Base-by-base conservation (phyloP, 2,329 filamentous ascomycete genomes). In the Geosmithia morbida region DNA sequence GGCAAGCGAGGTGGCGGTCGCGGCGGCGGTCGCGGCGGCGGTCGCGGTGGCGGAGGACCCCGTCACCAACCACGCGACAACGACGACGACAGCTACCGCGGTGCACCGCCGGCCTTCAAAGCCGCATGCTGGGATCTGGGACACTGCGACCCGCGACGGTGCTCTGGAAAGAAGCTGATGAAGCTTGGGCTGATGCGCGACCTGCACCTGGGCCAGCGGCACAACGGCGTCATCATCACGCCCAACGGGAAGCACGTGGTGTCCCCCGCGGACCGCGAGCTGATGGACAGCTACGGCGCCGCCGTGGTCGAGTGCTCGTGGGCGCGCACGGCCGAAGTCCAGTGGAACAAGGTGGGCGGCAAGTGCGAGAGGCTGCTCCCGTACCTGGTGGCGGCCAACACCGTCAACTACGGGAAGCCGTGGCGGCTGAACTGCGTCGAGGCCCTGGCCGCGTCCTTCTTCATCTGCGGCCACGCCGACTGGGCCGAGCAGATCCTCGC, bases 61-160 rank as follows among this genome's bases (percentile, higher is more conserved):
- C 74, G 72, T 54, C 71, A 77, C 51, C 66, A 72, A 14, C 73
- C 79, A 51, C 72, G 78, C 52, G 68, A 72, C 52, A 70, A 72
- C 51, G 68, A 72, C 54, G 55, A 66, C 52, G 56, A 66, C 51
- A 62, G 69, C 47, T 55, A 55, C 55, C 54, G 63, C 52, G 56
- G 66, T 47, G 58, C 57, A 45, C 75, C 57, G 53, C 80, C 67
- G 40, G 59, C 68, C 19, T 96, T 89, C 75, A 94, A 94, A 67
- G 90, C 92, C 45, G 92, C 90, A 50, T 96, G 90, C 64, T 98
- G 92, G 92, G 92, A 98, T 60, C 74, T 98, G 33, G 90, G 89
- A 51, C 92, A 98, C 69, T 98, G 92, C 70, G 92, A 98, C 60
- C 87, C 90, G 8, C 97, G 96, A 65, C 75, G 90, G 56, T 98